Percentiles rank a stretch among this genome's conserved stretches.
Conservation (phyloP, 768 basidiomycete species). For the Polyporus arcularius region DNA sequence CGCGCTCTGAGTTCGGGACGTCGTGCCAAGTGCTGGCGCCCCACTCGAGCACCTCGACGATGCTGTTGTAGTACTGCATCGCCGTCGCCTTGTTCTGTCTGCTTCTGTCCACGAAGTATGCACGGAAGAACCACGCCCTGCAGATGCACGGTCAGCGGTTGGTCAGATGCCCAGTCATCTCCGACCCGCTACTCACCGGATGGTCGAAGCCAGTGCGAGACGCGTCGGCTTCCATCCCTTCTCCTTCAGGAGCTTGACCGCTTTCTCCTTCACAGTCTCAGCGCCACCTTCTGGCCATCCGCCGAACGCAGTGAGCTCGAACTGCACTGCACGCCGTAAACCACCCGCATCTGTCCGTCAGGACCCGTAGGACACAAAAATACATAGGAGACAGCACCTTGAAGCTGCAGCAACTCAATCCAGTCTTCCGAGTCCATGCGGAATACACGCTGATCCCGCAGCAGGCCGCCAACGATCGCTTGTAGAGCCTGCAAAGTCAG, state of each 20-base stretch:
- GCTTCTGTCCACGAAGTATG: conserved; percentile 10
- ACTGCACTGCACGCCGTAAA: conserved; percentile 28
- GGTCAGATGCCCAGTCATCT: not conserved
- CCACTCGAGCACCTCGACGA: conserved; percentile 23
- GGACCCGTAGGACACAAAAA: not conserved
- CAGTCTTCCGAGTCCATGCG: conserved; percentile 36
- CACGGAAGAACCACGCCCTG: conserved; percentile 17
- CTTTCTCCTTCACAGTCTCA: conserved; percentile 35
- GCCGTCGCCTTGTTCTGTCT: not conserved
- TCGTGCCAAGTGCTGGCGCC: conserved; percentile 15
- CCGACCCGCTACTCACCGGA: conserved; percentile 7
- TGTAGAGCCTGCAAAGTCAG: conserved; percentile 29
- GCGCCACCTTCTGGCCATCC: conserved; percentile 40
- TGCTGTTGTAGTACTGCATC: conserved; percentile 13
- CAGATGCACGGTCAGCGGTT: not conserved
- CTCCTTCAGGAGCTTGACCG: conserved; percentile 25
- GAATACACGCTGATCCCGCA: conserved; percentile 42
- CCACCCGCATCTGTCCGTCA: not conserved
- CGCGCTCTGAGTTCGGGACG: conserved; percentile 8
- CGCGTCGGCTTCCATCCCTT: conserved; percentile 32
- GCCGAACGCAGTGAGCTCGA: conserved; percentile 29
- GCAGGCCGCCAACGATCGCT: conserved; percentile 38
- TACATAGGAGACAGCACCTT: conserved; percentile 30
- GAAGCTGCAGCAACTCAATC: conserved; percentile 37
- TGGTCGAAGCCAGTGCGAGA: conserved; percentile 13